phyloP scores from a whole-genome alignment of 2,329 filamentous ascomycete genomes.

The Aspergillus costaricaensis region DNA sequence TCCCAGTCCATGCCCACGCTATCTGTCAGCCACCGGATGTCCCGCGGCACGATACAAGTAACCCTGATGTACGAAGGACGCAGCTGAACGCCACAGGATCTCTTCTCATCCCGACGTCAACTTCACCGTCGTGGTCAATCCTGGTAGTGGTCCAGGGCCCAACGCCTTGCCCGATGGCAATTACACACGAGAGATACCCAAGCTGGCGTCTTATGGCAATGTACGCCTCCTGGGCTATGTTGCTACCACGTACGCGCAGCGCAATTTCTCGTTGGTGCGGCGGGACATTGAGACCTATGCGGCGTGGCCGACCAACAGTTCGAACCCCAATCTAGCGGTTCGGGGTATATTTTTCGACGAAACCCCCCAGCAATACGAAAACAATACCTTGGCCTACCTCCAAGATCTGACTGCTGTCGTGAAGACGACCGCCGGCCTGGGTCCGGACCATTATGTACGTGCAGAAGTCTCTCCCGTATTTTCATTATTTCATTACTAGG shows the following conservation, averaged over 20 bases:
- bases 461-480: constrained; percentile 7
- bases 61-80: constrained; percentile 13
- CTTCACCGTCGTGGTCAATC: constrained; percentile 55
- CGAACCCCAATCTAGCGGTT: constrained; percentile 43
- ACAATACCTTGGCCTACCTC: constrained; percentile 34
- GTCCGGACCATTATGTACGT: constrained; percentile 42
- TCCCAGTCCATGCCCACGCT: constrained; percentile 18
- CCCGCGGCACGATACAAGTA: constrained; percentile 17
- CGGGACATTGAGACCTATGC: constrained; percentile 50
- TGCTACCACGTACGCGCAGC: constrained; percentile 51
- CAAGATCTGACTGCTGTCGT: constrained; percentile 36
- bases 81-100: constrained; percentile 38
- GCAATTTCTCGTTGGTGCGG: constrained; percentile 43
- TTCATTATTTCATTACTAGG: constrained; percentile 3
- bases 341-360: constrained; percentile 55
- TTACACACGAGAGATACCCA: constrained; percentile 46
- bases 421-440: constrained; percentile 35
- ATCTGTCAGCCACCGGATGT: constrained; percentile 18
- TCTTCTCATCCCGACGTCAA: constrained; percentile 43
- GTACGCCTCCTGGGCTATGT: constrained; percentile 54
- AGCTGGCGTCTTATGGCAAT: constrained; percentile 48
- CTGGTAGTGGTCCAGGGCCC: constrained; percentile 51
- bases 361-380: constrained; percentile 44
- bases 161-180: constrained; percentile 45
- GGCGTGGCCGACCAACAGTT: constrained; percentile 44